phyloP scores from a whole-genome alignment of 2,329 filamentous ascomycete genomes.

The Ophiostoma triangulosporum region DNA sequence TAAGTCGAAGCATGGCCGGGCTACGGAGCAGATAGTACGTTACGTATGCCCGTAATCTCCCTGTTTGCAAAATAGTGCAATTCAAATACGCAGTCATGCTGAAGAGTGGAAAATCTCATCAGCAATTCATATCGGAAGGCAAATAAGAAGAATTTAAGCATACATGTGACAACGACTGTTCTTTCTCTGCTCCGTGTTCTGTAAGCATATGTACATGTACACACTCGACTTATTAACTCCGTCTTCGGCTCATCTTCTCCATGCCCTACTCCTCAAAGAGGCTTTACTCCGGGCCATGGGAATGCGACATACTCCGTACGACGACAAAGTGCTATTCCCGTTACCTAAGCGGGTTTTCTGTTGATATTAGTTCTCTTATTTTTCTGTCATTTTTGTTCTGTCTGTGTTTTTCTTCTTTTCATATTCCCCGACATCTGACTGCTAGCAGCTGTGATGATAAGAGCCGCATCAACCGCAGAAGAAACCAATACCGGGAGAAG shows the following conservation, averaged over 20 bases:
- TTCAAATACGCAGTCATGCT: too few species aligned
- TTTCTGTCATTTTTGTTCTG: neutral
- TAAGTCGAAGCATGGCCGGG: neutral
- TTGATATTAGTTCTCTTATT: neutral
- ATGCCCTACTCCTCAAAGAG: neutral
- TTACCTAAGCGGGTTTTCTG: neutral
- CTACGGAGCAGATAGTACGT: neutral
- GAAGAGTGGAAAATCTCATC: too few species aligned
- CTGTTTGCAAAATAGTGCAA: too few species aligned
- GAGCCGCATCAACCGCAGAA: neutral
- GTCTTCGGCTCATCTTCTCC: neutral
- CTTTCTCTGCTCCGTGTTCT: neutral
- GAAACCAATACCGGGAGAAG: neutral
- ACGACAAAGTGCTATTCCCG: too few species aligned
- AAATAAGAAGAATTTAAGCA: too few species aligned
- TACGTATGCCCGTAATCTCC: neutral
- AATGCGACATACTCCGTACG: too few species aligned
- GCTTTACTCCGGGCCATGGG: neutral
- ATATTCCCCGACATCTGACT: too few species aligned
- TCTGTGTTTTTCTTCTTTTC: neutral
- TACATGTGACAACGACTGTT: too few species aligned
- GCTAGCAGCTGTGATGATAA: neutral
- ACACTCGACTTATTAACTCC: neutral
- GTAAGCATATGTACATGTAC: neutral
- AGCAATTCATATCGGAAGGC: too few species aligned